Conservation (phyloP, 2,329 filamentous ascomycete species). For the Arthrobotrys entomopaga region DNA sequence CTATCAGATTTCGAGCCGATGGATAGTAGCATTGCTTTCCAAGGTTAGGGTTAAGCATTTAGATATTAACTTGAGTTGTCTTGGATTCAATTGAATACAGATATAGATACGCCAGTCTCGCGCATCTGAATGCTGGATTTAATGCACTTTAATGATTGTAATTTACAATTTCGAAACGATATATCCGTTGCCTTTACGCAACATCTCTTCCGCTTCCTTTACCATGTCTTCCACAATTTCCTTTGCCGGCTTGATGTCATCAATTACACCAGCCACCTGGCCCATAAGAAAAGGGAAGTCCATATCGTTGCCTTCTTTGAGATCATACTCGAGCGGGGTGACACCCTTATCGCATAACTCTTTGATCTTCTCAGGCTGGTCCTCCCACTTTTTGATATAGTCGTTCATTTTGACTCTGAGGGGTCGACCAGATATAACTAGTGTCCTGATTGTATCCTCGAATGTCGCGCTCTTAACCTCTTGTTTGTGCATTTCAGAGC, state of each 20-base stretch:
- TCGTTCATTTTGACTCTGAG: constrained; percentile 83
- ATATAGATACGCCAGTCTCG: too few species aligned
- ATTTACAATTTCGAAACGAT: constrained; percentile 40
- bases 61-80: background rate
- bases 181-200: constrained; percentile 61
- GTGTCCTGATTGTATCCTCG: constrained; percentile 81
- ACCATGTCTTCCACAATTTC: constrained; percentile 95
- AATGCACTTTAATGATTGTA: background rate
- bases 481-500: constrained; percentile 82
- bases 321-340: constrained; percentile 82
- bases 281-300: constrained; percentile 94
- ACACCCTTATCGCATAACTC: constrained; percentile 79
- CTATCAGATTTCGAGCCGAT: constrained; percentile 33
- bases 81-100: background rate
- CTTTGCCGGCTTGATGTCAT: constrained; percentile 79
- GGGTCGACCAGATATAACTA: constrained; percentile 84
- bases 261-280: constrained; percentile 83
- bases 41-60: background rate
- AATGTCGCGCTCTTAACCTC: constrained; percentile 82
- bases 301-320: constrained; percentile 82
- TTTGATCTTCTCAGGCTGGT: constrained; percentile 76
- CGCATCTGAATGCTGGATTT: too few species aligned
- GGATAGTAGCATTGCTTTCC: background rate
- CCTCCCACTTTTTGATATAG: constrained; percentile 85
- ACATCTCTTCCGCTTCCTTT: constrained; percentile 74